These are phyloP conservation scores for Hylodesmum podocarpum DNA, from an alignment of 306 rosid species.

Conservation along the genomic window DNA sequence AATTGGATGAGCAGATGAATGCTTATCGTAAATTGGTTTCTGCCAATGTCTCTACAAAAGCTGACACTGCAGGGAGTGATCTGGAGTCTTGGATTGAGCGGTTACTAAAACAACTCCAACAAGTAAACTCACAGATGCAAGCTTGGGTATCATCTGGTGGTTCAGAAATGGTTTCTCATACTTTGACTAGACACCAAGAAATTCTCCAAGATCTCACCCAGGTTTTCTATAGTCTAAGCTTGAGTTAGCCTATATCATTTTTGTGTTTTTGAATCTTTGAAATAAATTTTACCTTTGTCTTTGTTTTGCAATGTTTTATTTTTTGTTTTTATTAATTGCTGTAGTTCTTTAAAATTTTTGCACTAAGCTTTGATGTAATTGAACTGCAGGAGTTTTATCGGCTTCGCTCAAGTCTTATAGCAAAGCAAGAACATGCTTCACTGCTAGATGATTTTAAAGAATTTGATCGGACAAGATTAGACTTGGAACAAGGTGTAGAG, in stretches of 20 bases:
- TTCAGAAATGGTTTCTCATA: slow-evolving; percentile 97
- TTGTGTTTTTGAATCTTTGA: slow-evolving; percentile 12
- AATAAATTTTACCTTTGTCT: neutral
- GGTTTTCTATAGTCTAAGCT: slow-evolving; percentile 49
- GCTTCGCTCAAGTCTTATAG: slow-evolving; percentile 81
- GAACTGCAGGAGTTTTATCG: slow-evolving; percentile 96
- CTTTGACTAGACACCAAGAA: slow-evolving; percentile 96
- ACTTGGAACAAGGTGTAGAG: slow-evolving; percentile 77
- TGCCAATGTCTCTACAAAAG: slow-evolving; percentile 67
- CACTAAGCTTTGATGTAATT: slow-evolving; percentile 39
- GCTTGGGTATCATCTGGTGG: slow-evolving; percentile 98
- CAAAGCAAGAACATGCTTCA: slow-evolving; percentile 94
- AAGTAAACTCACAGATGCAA: slow-evolving; percentile 96
- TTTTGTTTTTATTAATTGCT: neutral
- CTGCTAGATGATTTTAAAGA: slow-evolving; percentile 95
- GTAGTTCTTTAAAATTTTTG: neutral
- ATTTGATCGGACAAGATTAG: slow-evolving; percentile 89
- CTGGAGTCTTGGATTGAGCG: slow-evolving; percentile 78
- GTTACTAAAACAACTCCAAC: slow-evolving; percentile 85
- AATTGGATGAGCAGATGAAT: slow-evolving; percentile 91
- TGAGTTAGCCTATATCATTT: neutral
- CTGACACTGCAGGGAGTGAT: slow-evolving; percentile 62
- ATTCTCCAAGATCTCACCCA: slow-evolving; percentile 97
- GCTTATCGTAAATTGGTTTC: slow-evolving; percentile 84
- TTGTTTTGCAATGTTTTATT: neutral